Percentiles rank a stretch among this genome's conserved stretches.
These are phyloP conservation scores for Lanmaoa rubissima DNA, from an alignment of 768 basidiomycete genomes.

Conservation along the genomic window DNA sequence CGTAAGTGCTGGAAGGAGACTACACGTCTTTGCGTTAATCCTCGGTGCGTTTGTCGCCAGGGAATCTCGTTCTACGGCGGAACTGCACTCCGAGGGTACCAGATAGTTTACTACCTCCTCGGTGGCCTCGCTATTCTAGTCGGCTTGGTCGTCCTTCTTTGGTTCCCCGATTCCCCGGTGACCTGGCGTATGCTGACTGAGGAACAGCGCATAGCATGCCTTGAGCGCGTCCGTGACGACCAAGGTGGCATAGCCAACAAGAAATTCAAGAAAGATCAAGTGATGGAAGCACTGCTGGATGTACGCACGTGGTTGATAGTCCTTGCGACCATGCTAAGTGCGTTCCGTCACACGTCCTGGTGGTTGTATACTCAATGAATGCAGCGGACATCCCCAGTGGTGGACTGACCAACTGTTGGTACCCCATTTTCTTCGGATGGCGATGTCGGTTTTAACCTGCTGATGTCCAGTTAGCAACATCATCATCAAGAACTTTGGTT, in stretches of 20 bases:
- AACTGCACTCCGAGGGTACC: constrained; percentile 24
- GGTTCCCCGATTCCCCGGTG: constrained; percentile 41
- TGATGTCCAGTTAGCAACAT: constrained; percentile 18
- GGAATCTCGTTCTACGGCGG: constrained; percentile 34
- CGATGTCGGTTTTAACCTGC: not conserved
- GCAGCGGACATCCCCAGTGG: constrained; percentile 24
- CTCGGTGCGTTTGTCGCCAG: not conserved
- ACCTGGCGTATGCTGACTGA: constrained; percentile 36
- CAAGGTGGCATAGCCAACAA: constrained; percentile 12
- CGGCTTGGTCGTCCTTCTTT: constrained; percentile 33
- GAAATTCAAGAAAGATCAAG: constrained; percentile 1
- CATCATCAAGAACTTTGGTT: constrained; percentile 24
- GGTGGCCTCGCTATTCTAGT: constrained; percentile 40
- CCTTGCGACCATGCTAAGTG: constrained; percentile 21
- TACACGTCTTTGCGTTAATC: not conserved
- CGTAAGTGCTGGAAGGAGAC: constrained; percentile 10
- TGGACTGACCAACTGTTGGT: constrained; percentile 18
- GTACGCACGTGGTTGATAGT: constrained; percentile 30
- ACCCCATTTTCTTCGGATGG: not conserved
- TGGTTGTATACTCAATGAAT: not conserved
- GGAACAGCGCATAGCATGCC: constrained; percentile 35
- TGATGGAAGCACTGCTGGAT: constrained; percentile 19
- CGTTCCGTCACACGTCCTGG: not conserved
- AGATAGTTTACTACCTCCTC: constrained; percentile 31
- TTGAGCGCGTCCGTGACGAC: constrained; percentile 41